These are phyloP conservation scores for Tolypocladium sp. DNA, from an alignment of 2,329 filamentous ascomycete species.

Conservation along the genomic window DNA sequence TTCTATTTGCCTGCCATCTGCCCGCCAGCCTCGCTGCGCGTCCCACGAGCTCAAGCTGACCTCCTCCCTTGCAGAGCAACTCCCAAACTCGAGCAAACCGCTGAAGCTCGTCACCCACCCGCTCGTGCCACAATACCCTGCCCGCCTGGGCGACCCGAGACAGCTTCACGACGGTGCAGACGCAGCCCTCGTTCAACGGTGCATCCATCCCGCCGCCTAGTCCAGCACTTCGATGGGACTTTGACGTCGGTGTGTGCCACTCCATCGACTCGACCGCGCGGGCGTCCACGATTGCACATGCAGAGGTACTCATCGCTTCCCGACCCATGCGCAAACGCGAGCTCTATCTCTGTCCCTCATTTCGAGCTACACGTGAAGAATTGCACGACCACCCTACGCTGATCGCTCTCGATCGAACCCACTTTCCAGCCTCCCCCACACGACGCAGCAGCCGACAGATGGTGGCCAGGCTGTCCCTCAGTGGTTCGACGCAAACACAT, in stretches of 20 bases:
- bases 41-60: conserved; percentile 2
- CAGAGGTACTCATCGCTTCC: conserved; percentile 10
- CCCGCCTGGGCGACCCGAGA: background rate
- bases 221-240: conserved; percentile 1
- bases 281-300: conserved; percentile 10
- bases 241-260: background rate
- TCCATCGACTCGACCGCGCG: conserved; percentile 3
- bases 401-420: conserved; percentile 6
- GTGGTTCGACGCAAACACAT: conserved; percentile 4
- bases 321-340: conserved; percentile 31
- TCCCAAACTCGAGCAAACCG: conserved; percentile 11
- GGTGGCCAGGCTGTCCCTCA: conserved; percentile 9
- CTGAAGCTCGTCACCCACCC: conserved; percentile 7
- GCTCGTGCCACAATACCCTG: background rate
- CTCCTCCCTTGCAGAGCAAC: conserved; percentile 14
- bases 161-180: background rate
- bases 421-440: conserved; percentile 2
- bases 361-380: conserved; percentile 22
- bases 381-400: conserved; percentile 11
- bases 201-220: background rate
- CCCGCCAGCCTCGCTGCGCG: background rate
- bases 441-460: conserved; percentile 12
- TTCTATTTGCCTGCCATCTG: background rate
- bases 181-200: background rate
- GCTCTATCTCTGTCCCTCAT: conserved; percentile 20